Evolutionary conservation across 108 stramenopile genomes (phyloP), one percentile per base, ranked within the genome.

Genomic region (Fragilaria crotonensis): DNA sequence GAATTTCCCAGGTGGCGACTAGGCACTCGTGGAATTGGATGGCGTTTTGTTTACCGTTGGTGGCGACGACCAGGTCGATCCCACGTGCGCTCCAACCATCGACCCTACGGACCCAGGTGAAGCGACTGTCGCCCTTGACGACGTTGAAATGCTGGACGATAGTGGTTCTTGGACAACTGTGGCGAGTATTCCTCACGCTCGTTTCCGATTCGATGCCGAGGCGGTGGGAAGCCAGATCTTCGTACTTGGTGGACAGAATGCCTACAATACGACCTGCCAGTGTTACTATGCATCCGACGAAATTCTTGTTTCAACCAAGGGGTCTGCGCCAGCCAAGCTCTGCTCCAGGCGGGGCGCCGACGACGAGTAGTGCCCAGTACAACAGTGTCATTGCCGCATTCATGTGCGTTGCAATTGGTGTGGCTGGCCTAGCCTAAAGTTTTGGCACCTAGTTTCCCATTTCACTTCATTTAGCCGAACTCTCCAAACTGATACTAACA

Each of bases 181-280:
- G 45, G 64, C 31, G 18, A 53, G 52, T 57, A 78, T 89, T 64
- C 79, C 81, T 23, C 54, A 54, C 18, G 53, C 68, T 25, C 62
- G 79, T 11, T 89, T 89, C 46, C 79, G 87, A 1, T 85, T 85
- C 56, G 69, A 72, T 45, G 83, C 84, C 17, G n/a, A n/a, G n/a
- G n/a, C n/a, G n/a, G 65, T 67, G 22, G 78, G 36, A 9, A 53
- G 60, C 23, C 54, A 57, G 2, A 55, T 84, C 27, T 85, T 73
- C 58, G 61, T 78, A 5, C 85, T 89, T 70, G 87, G 87, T 48
- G 87, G 87, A 31, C 87, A 89, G 64, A 58, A 55, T 11, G 71
- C 67, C 0, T 83, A 72, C 50, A 66, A 85, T 53, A 60, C 52
- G 1, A 57, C 52, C 46, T 89, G 87, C 51, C 59, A 77, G 33